Base-by-base conservation (phyloP, 139 green algal species). In the Choricystis sp. region DNA sequence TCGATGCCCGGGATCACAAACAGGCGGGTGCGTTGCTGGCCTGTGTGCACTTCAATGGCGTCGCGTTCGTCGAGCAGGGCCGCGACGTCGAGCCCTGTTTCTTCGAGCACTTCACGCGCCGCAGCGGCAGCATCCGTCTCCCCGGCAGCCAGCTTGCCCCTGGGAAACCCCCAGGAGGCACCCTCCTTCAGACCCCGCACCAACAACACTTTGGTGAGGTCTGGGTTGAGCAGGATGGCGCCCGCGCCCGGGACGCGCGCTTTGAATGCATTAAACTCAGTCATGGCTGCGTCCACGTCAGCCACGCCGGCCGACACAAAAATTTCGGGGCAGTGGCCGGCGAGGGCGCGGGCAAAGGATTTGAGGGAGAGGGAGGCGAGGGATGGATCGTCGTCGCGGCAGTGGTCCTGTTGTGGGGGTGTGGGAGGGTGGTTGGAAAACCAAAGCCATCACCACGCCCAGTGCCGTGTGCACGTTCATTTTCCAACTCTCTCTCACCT, bases 141-240 rank as follows among this genome's bases (percentile, higher is more conserved):
- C 26, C 82, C 78, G 56, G 85, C 81, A 73, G 85, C 84, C 48
- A 94, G 75, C 71, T 97, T 97, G 56, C 91, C 91, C 19, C 81
- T 81, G 0, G 91, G 91, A 74, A 97, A 97, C 49, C 89, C 85
- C 91, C 91, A 97, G 27, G 72, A 74, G n/a, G 77, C 73, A 30
- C 69, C 71, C 55, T 72, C 66, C 58, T 86, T 84, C 65, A 73
- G 91, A 9, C 90, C 90, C 22, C 80, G 85, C 26, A 97, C 89
- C 66, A 97, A 74, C 58, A 96, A 76, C 60, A 82, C 81, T 48
- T 88, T 86, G 62, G 84, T 73, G 78, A 94, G 81, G 21, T 31
- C 67, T 0, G 76, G 65, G 66, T 94, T 81, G 30, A 98, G 72
- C 4, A 98, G 70, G 60, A 98, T 95, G 26, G 79, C 88, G 3